Percentiles rank a stretch among this genome's conserved stretches.
phyloP scores from a whole-genome alignment of 768 basidiomycete genomes.

The Dentipellis fragilis region DNA sequence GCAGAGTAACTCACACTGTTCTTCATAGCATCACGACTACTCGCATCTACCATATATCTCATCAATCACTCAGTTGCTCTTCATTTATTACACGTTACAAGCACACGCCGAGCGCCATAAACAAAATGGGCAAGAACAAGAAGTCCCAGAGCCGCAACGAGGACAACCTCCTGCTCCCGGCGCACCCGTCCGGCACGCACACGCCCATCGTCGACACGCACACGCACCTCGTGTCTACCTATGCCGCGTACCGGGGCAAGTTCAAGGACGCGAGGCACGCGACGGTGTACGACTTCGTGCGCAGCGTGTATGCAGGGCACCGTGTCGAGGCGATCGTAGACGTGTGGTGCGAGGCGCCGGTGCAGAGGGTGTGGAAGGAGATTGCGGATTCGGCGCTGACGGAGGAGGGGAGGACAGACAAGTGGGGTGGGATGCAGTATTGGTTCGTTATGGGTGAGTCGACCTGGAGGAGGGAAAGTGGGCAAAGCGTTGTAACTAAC shows the following conservation, averaged over 20 bases:
- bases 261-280: slow-evolving; percentile 48
- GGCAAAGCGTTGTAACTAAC: neutral
- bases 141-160: slow-evolving; percentile 3
- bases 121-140: slow-evolving; percentile 11
- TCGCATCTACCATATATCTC: too few relatives aligned
- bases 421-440: slow-evolving; percentile 67
- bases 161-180: slow-evolving; percentile 8
- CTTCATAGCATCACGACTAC: too few relatives aligned
- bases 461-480: neutral
- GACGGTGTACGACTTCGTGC: slow-evolving; percentile 61
- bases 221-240: slow-evolving; percentile 75
- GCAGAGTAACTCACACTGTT: too few relatives aligned
- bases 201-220: slow-evolving; percentile 70
- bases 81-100: too few relatives aligned
- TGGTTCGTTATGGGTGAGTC: slow-evolving; percentile 72
- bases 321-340: slow-evolving; percentile 65
- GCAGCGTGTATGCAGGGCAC: slow-evolving; percentile 45
- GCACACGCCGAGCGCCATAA: too few relatives aligned
- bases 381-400: slow-evolving; percentile 62
- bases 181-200: slow-evolving; percentile 2
- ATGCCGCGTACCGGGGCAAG: slow-evolving; percentile 44
- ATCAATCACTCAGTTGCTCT: too few relatives aligned
- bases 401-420: slow-evolving; percentile 31
- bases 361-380: slow-evolving; percentile 51
- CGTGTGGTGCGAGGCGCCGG: slow-evolving; percentile 84